Conservation (phyloP, 352 stramenopile species). For the Globisporangium apiculatum region DNA sequence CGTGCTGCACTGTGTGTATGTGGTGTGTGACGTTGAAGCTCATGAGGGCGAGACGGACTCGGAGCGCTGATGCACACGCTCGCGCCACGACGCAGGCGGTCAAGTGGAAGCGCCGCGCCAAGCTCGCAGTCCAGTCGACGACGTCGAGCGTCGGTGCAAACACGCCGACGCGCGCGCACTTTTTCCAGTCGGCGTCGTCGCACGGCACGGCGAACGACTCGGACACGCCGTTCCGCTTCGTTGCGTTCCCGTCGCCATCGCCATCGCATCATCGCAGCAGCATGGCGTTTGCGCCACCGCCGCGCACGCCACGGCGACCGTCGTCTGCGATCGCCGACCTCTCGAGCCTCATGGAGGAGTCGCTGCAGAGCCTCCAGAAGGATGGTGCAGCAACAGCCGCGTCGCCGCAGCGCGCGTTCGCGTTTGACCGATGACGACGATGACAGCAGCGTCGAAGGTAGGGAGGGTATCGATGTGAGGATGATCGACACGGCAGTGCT, state of each 20-base stretch:
- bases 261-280: background rate
- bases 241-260: constrained; percentile 27
- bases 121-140: constrained; percentile 35
- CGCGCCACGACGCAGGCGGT: constrained; percentile 8
- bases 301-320: constrained; percentile 22
- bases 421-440: constrained; percentile 3
- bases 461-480: too few species aligned
- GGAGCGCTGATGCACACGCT: too few species aligned
- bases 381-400: constrained; percentile 17
- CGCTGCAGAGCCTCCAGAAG: constrained; percentile 52
- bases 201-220: constrained; percentile 53
- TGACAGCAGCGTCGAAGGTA: too few species aligned
- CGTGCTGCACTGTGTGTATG: background rate
- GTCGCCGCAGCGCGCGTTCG: background rate
- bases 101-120: constrained; percentile 74
- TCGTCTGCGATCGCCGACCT: constrained; percentile 71
- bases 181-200: constrained; percentile 49
- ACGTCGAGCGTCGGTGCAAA: constrained; percentile 15
- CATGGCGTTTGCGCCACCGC: constrained; percentile 8
- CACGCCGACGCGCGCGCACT: constrained; percentile 25
- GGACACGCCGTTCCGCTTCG: constrained; percentile 43
- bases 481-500: too few species aligned
- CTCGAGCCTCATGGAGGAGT: constrained; percentile 76
- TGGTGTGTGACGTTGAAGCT: too few species aligned
- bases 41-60: too few species aligned